A percentile compares a stretch with the other conserved stretches of the same genome.
These are phyloP conservation scores for Syzygium aqueum DNA, from an alignment of 345 rosid genomes.

Conservation along the genomic window DNA sequence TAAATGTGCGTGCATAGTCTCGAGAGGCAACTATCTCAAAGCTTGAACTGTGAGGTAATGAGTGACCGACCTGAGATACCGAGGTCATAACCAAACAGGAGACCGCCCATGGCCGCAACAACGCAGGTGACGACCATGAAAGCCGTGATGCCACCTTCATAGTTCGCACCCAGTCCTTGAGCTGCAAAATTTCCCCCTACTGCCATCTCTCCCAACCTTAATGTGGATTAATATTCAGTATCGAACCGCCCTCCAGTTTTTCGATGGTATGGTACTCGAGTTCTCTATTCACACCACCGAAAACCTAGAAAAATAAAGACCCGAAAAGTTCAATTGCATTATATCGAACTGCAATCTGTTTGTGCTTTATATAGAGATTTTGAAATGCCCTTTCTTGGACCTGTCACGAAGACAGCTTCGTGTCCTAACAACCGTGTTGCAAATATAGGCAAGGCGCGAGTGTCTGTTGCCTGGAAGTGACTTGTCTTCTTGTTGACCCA, in stretches of 20 bases:
- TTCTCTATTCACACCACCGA: neutral
- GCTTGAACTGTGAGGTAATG: neutral
- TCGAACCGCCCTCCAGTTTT: neutral
- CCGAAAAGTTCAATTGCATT: neutral
- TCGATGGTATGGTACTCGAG: neutral
- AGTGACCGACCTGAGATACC: slow-evolving; percentile 56
- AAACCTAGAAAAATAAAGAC: neutral
- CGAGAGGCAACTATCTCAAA: neutral
- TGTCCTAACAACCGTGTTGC: neutral
- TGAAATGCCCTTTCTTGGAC: neutral
- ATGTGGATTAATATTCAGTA: neutral
- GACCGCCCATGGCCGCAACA: slow-evolving; percentile 83
- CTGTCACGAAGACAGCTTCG: neutral
- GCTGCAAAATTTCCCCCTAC: slow-evolving; percentile 42
- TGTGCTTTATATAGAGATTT: neutral
- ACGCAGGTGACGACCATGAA: slow-evolving; percentile 57
- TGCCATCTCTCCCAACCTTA: neutral
- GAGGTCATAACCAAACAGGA: slow-evolving; percentile 73
- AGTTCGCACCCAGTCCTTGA: slow-evolving; percentile 15
- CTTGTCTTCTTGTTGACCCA: neutral
- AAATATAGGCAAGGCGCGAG: neutral
- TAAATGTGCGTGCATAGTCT: neutral
- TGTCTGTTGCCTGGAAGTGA: neutral
- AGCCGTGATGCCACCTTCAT: slow-evolving; percentile 46
- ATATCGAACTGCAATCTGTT: neutral